Percentiles rank a stretch among this genome's conserved stretches.
phyloP scores from a whole-genome alignment of 1,284 basidiomycete species.

The Pseudozyma flocculosa region DNA sequence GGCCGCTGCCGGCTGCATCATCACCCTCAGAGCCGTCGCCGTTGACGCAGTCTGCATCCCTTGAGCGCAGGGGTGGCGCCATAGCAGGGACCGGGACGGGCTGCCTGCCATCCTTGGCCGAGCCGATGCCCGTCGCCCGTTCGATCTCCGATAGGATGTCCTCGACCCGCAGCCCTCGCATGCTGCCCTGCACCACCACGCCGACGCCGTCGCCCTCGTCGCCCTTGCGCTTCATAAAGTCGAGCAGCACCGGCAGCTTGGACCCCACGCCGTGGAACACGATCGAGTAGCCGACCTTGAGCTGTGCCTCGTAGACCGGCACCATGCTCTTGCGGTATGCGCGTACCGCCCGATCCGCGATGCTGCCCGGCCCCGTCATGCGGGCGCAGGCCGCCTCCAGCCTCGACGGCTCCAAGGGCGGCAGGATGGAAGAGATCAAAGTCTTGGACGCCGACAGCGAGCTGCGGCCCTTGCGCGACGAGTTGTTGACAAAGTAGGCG shows the following conservation, averaged over 20 bases:
- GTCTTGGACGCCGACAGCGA: slow-evolving; percentile 14
- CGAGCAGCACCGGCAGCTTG: slow-evolving; percentile 18
- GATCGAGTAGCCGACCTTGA: slow-evolving; percentile 30
- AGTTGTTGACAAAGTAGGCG: slow-evolving; percentile 40
- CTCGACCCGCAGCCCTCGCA: slow-evolving; percentile 39
- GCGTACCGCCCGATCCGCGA: slow-evolving; percentile 15
- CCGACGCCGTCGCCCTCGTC: slow-evolving; percentile 34
- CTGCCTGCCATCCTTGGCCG: background rate
- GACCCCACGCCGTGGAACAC: slow-evolving; percentile 34
- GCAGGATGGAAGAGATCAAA: slow-evolving; percentile 24
- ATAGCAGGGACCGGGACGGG: background rate
- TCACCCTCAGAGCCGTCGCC: slow-evolving; percentile 1
- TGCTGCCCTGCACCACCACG: slow-evolving; percentile 34
- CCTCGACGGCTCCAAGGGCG: slow-evolving; percentile 14
- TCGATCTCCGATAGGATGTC: slow-evolving; percentile 29
- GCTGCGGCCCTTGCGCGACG: slow-evolving; percentile 21
- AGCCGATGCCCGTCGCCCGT: slow-evolving; percentile 14
- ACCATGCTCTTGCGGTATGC: slow-evolving; percentile 21
- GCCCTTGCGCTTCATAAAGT: slow-evolving; percentile 12
- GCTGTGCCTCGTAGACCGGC: slow-evolving; percentile 28
- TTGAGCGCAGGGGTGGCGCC: background rate
- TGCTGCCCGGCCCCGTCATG: slow-evolving; percentile 8
- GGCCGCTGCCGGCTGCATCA: background rate
- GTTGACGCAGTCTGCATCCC: background rate
- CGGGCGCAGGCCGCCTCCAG: slow-evolving; percentile 10